Conservation (phyloP, 2,329 filamentous ascomycete genomes). For the Alternaria novae-zelandiae region DNA sequence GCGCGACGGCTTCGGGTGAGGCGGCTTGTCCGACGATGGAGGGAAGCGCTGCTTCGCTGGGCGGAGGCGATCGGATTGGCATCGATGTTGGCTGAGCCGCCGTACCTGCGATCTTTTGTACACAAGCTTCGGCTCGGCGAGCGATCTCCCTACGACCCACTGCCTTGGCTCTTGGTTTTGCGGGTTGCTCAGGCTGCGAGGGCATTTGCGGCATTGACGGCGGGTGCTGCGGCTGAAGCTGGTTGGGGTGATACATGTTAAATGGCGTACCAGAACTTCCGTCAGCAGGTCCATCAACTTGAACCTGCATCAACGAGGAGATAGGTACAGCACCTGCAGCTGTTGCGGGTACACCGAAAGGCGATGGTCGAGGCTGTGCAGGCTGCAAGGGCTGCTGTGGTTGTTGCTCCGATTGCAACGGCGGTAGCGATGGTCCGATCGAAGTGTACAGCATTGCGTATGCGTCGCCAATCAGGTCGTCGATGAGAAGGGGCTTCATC, state of each 20-base stretch:
- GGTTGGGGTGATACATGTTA: conserved; percentile 34
- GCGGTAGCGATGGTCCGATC: conserved; percentile 65
- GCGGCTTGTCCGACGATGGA: conserved; percentile 11
- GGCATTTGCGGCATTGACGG: conserved; percentile 20
- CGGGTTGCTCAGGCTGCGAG: conserved; percentile 26
- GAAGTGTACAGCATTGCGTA: conserved; percentile 79
- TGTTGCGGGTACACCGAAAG: neutral
- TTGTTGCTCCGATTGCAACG: conserved; percentile 52
- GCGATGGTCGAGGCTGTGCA: conserved; percentile 8
- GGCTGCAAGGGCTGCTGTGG: conserved; percentile 27
- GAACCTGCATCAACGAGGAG: conserved; percentile 41
- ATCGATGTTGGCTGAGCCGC: conserved; percentile 34
- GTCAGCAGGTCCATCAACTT: conserved; percentile 37
- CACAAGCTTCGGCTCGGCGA: conserved; percentile 64
- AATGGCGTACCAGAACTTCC: conserved; percentile 28
- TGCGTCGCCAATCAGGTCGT: conserved; percentile 91
- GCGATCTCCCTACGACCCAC: conserved; percentile 66
- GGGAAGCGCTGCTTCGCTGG: conserved; percentile 21
- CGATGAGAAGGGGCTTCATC: conserved; percentile 84
- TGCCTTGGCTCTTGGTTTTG: conserved; percentile 58
- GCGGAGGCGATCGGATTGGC: conserved; percentile 43
- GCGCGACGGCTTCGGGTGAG: conserved; percentile 28
- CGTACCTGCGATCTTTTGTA: conserved; percentile 49
- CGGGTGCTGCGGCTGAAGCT: conserved; percentile 25
- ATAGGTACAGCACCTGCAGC: conserved; percentile 32